phyloP scores from a whole-genome alignment of 805 yeast species.

The Saccharomyces jurei region DNA sequence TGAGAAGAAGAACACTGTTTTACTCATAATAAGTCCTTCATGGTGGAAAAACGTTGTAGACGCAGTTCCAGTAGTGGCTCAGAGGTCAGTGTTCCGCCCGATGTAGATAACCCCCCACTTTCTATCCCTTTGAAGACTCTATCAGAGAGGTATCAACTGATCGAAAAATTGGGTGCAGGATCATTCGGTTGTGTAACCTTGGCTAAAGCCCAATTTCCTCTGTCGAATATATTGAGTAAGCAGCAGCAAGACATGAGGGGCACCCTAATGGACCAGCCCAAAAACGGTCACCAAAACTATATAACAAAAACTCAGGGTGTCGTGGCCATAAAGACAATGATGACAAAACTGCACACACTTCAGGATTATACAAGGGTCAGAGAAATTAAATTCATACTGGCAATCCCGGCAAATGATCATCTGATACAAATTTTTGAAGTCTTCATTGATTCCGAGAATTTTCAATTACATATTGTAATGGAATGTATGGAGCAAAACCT shows the following conservation, averaged over 20 bases:
- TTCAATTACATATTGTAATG: conserved; percentile 73
- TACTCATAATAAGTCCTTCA: not conserved
- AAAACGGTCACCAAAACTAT: conserved; percentile 23
- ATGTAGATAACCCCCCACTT: conserved; percentile 34
- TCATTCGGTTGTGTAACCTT: conserved; percentile 66
- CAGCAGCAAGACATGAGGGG: conserved; percentile 5
- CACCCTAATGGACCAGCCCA: conserved; percentile 43
- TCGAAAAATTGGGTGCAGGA: conserved; percentile 60
- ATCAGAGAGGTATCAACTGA: conserved; percentile 38
- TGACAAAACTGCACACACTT: conserved; percentile 41
- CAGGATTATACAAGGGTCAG: conserved; percentile 52
- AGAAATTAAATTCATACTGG: conserved; percentile 58
- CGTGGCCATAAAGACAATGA: conserved; percentile 82
- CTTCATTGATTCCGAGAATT: conserved; percentile 56
- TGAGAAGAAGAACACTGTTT: not conserved
- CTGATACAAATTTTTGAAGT: conserved; percentile 71
- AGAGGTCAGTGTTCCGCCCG: conserved; percentile 28
- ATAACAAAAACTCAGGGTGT: conserved; percentile 30
- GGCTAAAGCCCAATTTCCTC: conserved; percentile 39
- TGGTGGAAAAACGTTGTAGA: not conserved
- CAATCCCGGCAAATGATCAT: conserved; percentile 63
- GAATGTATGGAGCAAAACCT: conserved; percentile 80
- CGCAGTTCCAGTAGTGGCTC: not conserved
- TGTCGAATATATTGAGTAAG: not conserved
- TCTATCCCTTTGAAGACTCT: conserved; percentile 39